phyloP scores from a whole-genome alignment of 805 yeast genomes.

The Yarrowia sp. region DNA sequence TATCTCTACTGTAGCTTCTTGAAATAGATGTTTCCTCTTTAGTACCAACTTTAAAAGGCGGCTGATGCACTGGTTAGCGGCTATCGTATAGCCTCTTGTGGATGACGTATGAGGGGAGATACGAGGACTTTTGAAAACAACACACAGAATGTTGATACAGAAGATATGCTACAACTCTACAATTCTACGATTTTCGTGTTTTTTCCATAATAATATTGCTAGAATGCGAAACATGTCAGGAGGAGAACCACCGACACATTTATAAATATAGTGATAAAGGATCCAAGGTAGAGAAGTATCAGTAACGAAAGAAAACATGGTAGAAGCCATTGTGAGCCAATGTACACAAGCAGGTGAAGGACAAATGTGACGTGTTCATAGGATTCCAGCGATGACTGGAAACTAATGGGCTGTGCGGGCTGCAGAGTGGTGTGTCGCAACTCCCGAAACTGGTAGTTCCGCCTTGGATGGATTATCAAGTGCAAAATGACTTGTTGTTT shows the following conservation, averaged over 20 bases:
- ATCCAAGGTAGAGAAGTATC: constrained; percentile 15
- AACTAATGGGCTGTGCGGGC: not conserved
- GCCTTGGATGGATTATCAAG: constrained; percentile 20
- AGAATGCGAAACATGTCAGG: constrained; percentile 34
- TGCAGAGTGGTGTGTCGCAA: not conserved
- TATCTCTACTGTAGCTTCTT: too few relatives aligned
- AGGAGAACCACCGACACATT: constrained; percentile 27
- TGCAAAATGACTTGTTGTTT: constrained; percentile 29
- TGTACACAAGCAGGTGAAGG: not conserved
- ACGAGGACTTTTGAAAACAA: too few relatives aligned
- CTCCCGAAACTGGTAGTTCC: constrained; percentile 14
- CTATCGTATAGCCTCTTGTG: not conserved
- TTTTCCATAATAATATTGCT: constrained; percentile 11
- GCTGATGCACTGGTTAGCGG: not conserved
- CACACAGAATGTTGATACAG: too few relatives aligned
- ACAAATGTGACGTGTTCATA: not conserved
- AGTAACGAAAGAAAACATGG: constrained; percentile 14
- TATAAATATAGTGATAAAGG: constrained; percentile 36
- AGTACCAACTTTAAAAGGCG: too few relatives aligned
- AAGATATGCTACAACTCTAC: too few relatives aligned
- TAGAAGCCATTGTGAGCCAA: constrained; percentile 11
- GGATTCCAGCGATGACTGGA: not conserved
- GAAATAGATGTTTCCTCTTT: too few relatives aligned
- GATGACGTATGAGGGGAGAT: too few relatives aligned
- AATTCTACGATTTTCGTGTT: not conserved